These are phyloP conservation scores for Penicillium turbatum DNA, from an alignment of 495 filamentous ascomycete species.

Conservation along the genomic window DNA sequence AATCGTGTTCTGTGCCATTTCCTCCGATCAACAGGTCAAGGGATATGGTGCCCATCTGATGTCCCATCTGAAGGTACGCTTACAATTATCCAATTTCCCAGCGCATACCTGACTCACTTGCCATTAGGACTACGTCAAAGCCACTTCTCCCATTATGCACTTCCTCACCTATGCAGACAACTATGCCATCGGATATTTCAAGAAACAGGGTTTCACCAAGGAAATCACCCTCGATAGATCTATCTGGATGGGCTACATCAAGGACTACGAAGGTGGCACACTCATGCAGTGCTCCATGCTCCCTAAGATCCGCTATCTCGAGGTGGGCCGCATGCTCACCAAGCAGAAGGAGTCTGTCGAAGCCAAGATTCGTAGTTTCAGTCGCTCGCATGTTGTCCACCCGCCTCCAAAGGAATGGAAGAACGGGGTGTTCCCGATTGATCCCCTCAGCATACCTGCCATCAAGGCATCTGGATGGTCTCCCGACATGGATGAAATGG, in stretches of 20 bases:
- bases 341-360: conserved; percentile 95
- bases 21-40: conserved; percentile 96
- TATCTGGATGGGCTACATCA: conserved; percentile 99
- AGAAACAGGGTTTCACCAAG: conserved; percentile 98
- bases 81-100: not conserved
- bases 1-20: conserved; percentile 98
- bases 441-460: conserved; percentile 75
- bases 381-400: conserved; percentile 84
- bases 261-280: conserved; percentile 97
- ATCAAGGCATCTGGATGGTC: conserved; percentile 92
- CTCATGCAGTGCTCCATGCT: conserved; percentile 99
- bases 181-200: conserved; percentile 98
- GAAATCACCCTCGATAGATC: conserved; percentile 89
- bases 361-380: conserved; percentile 90
- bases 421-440: conserved; percentile 62
- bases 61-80: conserved; percentile 77
- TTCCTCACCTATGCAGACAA: conserved; percentile 99
- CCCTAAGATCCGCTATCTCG: conserved; percentile 89
- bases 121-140: conserved; percentile 84
- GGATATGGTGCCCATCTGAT: conserved; percentile 97
- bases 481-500: conserved; percentile 94
- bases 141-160: conserved; percentile 94
- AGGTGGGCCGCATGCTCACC: conserved; percentile 87
- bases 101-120: conserved; percentile 12
- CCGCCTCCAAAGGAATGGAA: conserved; percentile 80